Conservation (phyloP, 306 rosid species). For the Carpinus fangiana region DNA sequence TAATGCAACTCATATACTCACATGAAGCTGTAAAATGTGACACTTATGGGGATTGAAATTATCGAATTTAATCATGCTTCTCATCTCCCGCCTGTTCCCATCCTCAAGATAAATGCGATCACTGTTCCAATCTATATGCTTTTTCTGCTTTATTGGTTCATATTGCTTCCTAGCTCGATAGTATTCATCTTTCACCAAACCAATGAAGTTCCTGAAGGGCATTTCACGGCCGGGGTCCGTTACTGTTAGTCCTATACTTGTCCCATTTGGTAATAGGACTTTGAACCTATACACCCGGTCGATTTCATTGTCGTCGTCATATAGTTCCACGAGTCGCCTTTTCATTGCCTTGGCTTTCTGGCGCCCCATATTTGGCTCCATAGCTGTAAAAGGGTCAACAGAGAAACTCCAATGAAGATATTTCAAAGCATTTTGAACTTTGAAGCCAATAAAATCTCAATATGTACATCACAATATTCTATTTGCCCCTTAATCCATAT, state of each 20-base stretch:
- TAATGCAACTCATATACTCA: conserved; percentile 31
- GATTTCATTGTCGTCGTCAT: neutral
- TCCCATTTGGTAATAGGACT: conserved; percentile 46
- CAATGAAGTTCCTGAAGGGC: conserved; percentile 33
- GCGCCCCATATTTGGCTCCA: conserved; percentile 9
- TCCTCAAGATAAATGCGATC: conserved; percentile 41
- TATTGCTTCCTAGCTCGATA: neutral
- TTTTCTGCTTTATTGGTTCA: conserved; percentile 25
- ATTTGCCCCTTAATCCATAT: too few species aligned
- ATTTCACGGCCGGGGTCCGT: conserved; percentile 27
- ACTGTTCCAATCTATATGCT: conserved; percentile 36
- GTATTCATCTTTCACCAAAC: conserved; percentile 31
- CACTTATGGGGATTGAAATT: conserved; percentile 35
- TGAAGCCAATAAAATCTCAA: neutral
- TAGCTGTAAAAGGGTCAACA: conserved; percentile 12
- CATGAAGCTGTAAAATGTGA: conserved; percentile 54
- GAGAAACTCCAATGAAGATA: neutral
- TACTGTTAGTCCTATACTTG: conserved; percentile 28
- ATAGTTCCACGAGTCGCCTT: conserved; percentile 12
- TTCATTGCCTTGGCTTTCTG: conserved; percentile 9
- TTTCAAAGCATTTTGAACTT: neutral
- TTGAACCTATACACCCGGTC: conserved; percentile 31
- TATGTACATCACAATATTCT: too few species aligned
- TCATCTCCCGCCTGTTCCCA: conserved; percentile 24
- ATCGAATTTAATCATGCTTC: conserved; percentile 26